phyloP scores from a whole-genome alignment of 345 rosid genomes.

The Physaria fendleri region DNA sequence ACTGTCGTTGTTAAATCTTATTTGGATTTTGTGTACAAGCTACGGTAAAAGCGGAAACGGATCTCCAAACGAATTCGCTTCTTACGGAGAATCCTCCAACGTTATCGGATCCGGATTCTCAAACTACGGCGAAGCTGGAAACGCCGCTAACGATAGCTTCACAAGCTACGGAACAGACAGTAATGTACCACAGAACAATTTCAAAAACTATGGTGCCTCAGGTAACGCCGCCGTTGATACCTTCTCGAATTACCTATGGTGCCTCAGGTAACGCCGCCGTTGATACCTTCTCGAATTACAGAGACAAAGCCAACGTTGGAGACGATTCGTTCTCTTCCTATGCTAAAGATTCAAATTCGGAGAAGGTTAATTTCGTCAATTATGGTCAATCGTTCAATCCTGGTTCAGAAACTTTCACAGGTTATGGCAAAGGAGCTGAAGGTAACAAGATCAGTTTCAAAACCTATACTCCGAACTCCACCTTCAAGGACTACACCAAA shows the following conservation, averaged over 20 bases:
- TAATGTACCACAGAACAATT: constrained; percentile 57
- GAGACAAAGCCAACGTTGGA: constrained; percentile 54
- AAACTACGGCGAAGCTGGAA: constrained; percentile 53
- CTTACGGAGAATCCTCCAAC: constrained; percentile 53
- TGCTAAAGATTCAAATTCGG: constrained; percentile 45
- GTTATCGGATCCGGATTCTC: constrained; percentile 60
- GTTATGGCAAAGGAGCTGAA: constrained; percentile 44
- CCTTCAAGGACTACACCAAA: constrained; percentile 51
- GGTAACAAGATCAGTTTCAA: constrained; percentile 39
- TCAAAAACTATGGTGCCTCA: constrained; percentile 48
- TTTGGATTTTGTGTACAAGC: constrained; percentile 16
- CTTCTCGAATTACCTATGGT: constrained; percentile 55
- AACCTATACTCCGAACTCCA: constrained; percentile 42
- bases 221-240: constrained; percentile 42
- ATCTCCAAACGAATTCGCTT: constrained; percentile 41
- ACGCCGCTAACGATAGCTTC: constrained; percentile 57
- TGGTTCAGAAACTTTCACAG: constrained; percentile 50
- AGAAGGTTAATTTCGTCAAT: constrained; percentile 37
- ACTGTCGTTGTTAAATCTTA: not conserved
- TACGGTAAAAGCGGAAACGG: constrained; percentile 75
- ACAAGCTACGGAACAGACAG: constrained; percentile 57
- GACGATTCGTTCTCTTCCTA: constrained; percentile 61
- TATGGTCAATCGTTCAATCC: constrained; percentile 54
- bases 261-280: constrained; percentile 42
- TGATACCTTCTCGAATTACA: constrained; percentile 47